These are phyloP conservation scores for Yamadazyma atmosphaerica DNA, from an alignment of 1,139 yeast species.

Conservation along the genomic window DNA sequence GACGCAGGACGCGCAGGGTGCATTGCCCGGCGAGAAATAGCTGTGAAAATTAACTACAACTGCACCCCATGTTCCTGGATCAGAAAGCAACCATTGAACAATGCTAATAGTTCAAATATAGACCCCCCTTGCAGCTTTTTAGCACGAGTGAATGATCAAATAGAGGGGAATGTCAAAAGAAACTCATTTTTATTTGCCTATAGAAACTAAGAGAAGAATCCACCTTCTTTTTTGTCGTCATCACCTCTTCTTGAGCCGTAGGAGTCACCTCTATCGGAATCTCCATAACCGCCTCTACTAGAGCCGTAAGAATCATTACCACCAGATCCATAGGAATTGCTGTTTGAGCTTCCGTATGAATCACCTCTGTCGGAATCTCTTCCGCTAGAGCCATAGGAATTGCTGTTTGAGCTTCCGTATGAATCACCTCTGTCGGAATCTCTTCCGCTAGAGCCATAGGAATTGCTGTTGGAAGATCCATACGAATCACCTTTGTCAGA, in stretches of 20 bases:
- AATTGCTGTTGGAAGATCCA: too few species aligned
- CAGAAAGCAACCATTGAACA: neutral
- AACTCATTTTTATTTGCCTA: too few species aligned
- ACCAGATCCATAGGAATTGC: slow-evolving; percentile 4
- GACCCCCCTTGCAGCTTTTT: too few species aligned
- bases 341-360: slow-evolving; percentile 5
- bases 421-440: slow-evolving; percentile 11
- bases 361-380: slow-evolving; percentile 15
- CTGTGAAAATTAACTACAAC: neutral
- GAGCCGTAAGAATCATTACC: neutral
- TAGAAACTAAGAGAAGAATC: neutral
- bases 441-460: slow-evolving; percentile 16
- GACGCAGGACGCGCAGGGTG: too few species aligned
- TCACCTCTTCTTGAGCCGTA: slow-evolving; percentile 12
- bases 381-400: slow-evolving; percentile 17
- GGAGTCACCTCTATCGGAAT: slow-evolving; percentile 2
- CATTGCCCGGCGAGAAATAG: too few species aligned
- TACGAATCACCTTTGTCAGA: slow-evolving; percentile 13
- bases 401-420: too few species aligned
- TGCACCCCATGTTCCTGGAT: neutral
- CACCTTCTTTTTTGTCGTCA: neutral
- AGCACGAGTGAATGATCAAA: too few species aligned
- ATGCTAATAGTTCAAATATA: too few species aligned
- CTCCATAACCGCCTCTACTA: slow-evolving; percentile 1
- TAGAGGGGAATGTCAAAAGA: too few species aligned